These are phyloP conservation scores for Sporothrix protearum DNA, from an alignment of 2,329 filamentous ascomycete species.

Conservation along the genomic window DNA sequence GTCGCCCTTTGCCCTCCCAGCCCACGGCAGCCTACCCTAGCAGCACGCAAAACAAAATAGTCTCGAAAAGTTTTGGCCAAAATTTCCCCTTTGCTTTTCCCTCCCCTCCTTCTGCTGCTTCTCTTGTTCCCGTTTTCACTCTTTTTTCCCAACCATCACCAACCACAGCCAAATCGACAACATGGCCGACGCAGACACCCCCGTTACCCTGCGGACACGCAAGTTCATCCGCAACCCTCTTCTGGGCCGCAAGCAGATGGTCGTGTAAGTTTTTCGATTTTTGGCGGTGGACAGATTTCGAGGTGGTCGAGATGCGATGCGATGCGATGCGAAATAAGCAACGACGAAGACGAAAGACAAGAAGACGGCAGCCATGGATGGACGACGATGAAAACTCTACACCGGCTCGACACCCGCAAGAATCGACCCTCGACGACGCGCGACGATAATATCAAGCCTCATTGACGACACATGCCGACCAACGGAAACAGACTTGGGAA, in stretches of 20 bases:
- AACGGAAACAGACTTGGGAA: background rate
- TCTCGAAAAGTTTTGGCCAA: conserved; percentile 19
- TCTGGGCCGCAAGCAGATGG: conserved; percentile 98
- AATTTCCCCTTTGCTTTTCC: conserved; percentile 7
- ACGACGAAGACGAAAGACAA: background rate
- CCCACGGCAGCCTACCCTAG: background rate
- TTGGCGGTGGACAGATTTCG: background rate
- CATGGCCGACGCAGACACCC: conserved; percentile 80
- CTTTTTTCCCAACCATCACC: conserved; percentile 12
- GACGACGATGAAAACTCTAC: background rate
- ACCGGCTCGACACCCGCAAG: background rate
- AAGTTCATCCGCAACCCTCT: conserved; percentile 99
- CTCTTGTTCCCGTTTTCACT: background rate
- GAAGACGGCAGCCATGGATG: background rate
- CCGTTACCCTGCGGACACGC: conserved; percentile 90
- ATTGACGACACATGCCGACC: background rate
- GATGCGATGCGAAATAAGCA: background rate
- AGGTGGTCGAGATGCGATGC: background rate
- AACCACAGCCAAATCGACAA: conserved; percentile 32
- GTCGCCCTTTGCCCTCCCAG: background rate
- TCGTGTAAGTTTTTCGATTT: conserved; percentile 71
- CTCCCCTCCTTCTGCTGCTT: background rate
- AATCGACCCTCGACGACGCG: background rate
- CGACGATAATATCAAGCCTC: background rate
- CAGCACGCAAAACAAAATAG: conserved; percentile 21